Base-by-base conservation (phyloP, 148 eudicot species). In the Salicornia ramosissima region DNA sequence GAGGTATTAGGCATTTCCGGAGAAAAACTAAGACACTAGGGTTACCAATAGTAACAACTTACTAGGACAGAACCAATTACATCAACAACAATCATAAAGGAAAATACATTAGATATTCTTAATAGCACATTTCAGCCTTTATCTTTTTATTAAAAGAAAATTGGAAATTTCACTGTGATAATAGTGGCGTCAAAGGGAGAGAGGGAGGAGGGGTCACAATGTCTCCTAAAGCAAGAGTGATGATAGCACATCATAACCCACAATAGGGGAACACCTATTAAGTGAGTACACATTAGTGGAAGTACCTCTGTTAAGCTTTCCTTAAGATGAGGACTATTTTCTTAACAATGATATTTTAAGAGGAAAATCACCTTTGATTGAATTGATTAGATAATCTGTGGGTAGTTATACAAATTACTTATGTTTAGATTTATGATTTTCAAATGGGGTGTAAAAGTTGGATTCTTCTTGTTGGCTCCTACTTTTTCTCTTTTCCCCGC, bases 201-300 rank as follows among this genome's bases (percentile, higher is more conserved):
- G 51, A 61, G 65, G 28, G 70, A 51, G 57, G 64, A 67, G 75
- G 86, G 87, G 76, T 64, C 88, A 85, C 64, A 64, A 67, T 87
- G 96, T 86, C 81, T 69, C 79, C 53, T 77, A 87, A 89, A 89
- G 91, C 64, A 75, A 56, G 57, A 69, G 54, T 62, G 71, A n/a
- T 75, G 64, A 69, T 75, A 80, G 82, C 67, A 83, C 47, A 75
- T 69, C 61, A 73, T 36, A 75, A 54, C 78, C 80, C 80, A 77
- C 80, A 68, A 34, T 70, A 64, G 70, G 78, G 78, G 71, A 62
- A 54, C 69, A 81, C 76, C 42, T 70, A 51, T 71, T 68, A 57
- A 47, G 71, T 68, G 82, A 83, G 86, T 73, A 67, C 74, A 64
- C 58, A 71, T 81, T 67, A 83, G 83, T 86, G 80, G 80, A 66